Evolutionary conservation across 2,329 filamentous ascomycete genomes (phyloP).

Genomic region (Calonectria naviculata): DNA sequence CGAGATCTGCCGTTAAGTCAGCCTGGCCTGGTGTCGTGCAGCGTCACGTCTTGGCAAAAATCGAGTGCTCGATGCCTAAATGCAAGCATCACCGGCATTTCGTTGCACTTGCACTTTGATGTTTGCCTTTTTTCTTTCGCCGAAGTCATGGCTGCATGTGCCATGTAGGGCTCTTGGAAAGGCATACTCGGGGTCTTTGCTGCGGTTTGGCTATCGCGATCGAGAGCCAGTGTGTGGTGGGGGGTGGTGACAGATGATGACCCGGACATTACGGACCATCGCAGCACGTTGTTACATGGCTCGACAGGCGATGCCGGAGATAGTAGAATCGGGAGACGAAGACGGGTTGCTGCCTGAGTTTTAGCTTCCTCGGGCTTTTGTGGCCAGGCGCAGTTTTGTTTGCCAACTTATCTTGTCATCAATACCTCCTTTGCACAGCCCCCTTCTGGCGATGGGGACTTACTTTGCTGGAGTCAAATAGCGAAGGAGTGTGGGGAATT

Average conservation of each 20-base stretch:
- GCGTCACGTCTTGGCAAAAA: not conserved
- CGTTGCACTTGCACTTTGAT: not conserved
- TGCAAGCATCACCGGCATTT: not conserved
- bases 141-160: not conserved
- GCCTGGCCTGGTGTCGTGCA: slow-evolving; percentile 11
- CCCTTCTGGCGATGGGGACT: not conserved
- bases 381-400: not conserved
- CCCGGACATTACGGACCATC: too few relatives aligned
- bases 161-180: not conserved
- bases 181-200: not conserved
- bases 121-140: not conserved
- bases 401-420: not conserved
- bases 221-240: too few relatives aligned
- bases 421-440: not conserved
- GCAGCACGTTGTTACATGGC: too few relatives aligned
- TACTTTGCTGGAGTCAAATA: not conserved
- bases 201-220: too few relatives aligned
- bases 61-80: not conserved
- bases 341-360: not conserved
- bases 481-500: not conserved
- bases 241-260: not conserved
- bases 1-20: slow-evolving; percentile 14
- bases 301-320: not conserved
- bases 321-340: not conserved
- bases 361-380: not conserved